Percentiles rank a stretch among this genome's conserved stretches.
These are phyloP conservation scores for Cornus controversa DNA, from an alignment of 148 eudicot species.

Conservation along the genomic window DNA sequence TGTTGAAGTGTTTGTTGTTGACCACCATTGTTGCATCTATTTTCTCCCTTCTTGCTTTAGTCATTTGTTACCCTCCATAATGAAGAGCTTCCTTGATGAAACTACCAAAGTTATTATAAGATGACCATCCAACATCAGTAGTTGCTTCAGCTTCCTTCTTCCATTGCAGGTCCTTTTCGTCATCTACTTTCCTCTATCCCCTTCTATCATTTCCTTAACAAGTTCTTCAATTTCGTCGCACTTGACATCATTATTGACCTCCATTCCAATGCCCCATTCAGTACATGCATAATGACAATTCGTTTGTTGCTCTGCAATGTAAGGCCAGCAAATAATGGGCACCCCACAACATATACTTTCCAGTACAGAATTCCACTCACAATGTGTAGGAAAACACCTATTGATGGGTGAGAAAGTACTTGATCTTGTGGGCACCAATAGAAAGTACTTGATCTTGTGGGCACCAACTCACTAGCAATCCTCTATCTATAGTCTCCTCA, in stretches of 20 bases:
- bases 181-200: slow-evolving; percentile 9
- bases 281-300: slow-evolving; percentile 4
- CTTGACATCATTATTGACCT: slow-evolving; percentile 12
- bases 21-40: too few relatives aligned
- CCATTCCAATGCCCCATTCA: slow-evolving; percentile 4
- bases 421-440: slow-evolving; percentile 17
- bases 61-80: neutral
- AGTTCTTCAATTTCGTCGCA: slow-evolving; percentile 5
- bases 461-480: slow-evolving; percentile 22
- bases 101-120: slow-evolving; percentile 12
- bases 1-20: too few relatives aligned
- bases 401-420: neutral
- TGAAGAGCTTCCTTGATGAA: slow-evolving; percentile 6
- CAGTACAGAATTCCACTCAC: too few relatives aligned
- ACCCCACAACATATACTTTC: neutral
- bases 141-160: slow-evolving; percentile 15
- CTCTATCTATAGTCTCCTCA: slow-evolving; percentile 22
- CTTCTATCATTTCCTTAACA: slow-evolving; percentile 21
- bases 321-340: slow-evolving; percentile 2
- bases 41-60: too few relatives aligned
- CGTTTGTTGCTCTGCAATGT: slow-evolving; percentile 3
- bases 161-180: slow-evolving; percentile 19
- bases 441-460: slow-evolving; percentile 15
- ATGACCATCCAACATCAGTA: slow-evolving; percentile 19
- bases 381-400: too few relatives aligned